These are phyloP conservation scores for Fusarium verticillioides DNA, from an alignment of 2,329 filamentous ascomycete species.

Conservation along the genomic window DNA sequence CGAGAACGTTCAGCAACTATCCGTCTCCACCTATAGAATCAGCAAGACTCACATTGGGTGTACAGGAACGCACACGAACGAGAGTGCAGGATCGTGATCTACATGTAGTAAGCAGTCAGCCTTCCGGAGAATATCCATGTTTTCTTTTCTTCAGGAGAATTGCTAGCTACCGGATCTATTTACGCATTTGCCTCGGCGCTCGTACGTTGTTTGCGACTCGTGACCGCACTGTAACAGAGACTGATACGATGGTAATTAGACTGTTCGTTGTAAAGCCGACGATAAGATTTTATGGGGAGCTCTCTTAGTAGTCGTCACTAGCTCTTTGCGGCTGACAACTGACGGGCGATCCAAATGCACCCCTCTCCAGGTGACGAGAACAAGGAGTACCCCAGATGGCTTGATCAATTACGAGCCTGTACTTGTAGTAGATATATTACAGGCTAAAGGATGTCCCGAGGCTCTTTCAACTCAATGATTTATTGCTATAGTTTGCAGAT, in stretches of 20 bases:
- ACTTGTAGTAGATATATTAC: background rate
- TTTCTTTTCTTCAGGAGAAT: conserved; percentile 3
- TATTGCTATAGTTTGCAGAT: background rate
- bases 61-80: background rate
- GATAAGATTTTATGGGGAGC: background rate
- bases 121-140: conserved; percentile 2
- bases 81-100: conserved; percentile 19
- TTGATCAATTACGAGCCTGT: background rate
- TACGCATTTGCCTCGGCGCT: background rate
- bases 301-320: background rate
- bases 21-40: conserved; percentile 16
- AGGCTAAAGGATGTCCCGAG: conserved; percentile 10
- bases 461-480: background rate
- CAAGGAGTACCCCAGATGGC: background rate
- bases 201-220: conserved; percentile 1
- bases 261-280: background rate
- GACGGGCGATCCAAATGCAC: conserved; percentile 26
- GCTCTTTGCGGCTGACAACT: conserved; percentile 32
- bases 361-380: background rate
- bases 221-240: background rate
- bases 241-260: conserved; percentile 2
- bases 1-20: conserved; percentile 20
- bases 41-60: background rate
- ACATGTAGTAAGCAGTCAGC: conserved; percentile 2
- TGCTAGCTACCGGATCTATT: background rate